Evolutionary conservation across 2,329 filamentous ascomycete genomes (phyloP).

Genomic region (Aureobasidium lini): DNA sequence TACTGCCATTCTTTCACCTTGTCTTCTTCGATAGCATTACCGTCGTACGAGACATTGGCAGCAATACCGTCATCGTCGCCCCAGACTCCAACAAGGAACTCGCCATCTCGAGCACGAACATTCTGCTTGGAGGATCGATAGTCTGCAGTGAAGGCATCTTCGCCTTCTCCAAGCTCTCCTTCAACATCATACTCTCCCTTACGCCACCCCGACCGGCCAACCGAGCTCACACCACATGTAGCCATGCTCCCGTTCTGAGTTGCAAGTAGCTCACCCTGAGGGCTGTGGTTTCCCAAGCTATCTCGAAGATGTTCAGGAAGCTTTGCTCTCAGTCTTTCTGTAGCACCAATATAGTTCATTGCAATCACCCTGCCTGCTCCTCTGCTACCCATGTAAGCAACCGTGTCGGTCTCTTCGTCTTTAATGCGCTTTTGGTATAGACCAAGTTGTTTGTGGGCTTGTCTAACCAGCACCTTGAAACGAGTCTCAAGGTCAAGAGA

Average conservation of each 20-base stretch:
- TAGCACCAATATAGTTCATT: conserved; percentile 34
- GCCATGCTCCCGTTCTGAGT: conserved; percentile 27
- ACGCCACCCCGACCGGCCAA: conserved; percentile 32
- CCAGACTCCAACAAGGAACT: conserved; percentile 38
- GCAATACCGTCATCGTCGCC: conserved; percentile 31
- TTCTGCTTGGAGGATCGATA: conserved; percentile 30
- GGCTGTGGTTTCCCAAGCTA: conserved; percentile 21
- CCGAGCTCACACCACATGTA: conserved; percentile 39
- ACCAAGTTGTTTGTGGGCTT: conserved; percentile 36
- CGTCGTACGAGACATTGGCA: conserved; percentile 37
- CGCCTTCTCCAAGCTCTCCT: conserved; percentile 14
- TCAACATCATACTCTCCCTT: conserved; percentile 23
- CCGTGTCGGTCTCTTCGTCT: conserved; percentile 17
- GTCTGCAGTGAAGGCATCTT: conserved; percentile 34
- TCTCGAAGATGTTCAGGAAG: conserved; percentile 26
- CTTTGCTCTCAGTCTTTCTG: conserved; percentile 32
- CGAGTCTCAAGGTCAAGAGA: conserved; percentile 30
- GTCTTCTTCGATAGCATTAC: conserved; percentile 21
- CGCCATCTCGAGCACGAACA: conserved; percentile 38
- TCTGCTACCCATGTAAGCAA: conserved; percentile 27
- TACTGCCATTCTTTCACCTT: conserved; percentile 23
- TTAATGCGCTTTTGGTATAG: conserved; percentile 38
- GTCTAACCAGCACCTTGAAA: conserved; percentile 32
- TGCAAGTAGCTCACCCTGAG: conserved; percentile 32
- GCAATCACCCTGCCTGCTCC: conserved; percentile 35